Conservation (phyloP, 2,329 filamentous ascomycete species). For the Fusarium vanettenii region DNA sequence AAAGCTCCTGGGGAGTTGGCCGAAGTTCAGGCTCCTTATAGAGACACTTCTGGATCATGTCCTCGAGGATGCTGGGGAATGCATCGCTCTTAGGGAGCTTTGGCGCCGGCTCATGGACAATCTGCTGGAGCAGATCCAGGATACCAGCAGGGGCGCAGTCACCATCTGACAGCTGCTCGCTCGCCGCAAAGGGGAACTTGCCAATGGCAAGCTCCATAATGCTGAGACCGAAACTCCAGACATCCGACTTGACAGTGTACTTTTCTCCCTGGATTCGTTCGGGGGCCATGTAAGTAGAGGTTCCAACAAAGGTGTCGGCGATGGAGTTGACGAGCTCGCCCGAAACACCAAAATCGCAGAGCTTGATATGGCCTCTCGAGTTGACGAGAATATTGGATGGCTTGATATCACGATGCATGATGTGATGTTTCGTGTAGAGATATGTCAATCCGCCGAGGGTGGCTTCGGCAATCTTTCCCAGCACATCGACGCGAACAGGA, state of each 20-base stretch:
- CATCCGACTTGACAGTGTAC: slow-evolving; percentile 98
- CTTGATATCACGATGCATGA: slow-evolving; percentile 99
- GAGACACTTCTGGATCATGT: slow-evolving; percentile 97
- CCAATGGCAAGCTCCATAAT: slow-evolving; percentile 99
- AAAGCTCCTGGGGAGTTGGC: slow-evolving; percentile 93
- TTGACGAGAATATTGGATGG: slow-evolving; percentile 98
- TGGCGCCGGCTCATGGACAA: slow-evolving; percentile 95
- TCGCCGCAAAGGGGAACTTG: slow-evolving; percentile 91
- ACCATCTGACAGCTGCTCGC: slow-evolving; percentile 75
- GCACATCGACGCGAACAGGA: slow-evolving; percentile 92
- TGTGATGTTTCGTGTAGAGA: slow-evolving; percentile 93
- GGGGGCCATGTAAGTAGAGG: slow-evolving; percentile 98
- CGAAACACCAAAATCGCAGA: slow-evolving; percentile 99
- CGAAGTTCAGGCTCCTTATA: slow-evolving; percentile 89
- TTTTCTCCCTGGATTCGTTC: slow-evolving; percentile 97
- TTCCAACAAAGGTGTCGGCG: slow-evolving; percentile 97
- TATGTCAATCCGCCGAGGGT: slow-evolving; percentile 94
- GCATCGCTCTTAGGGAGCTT: slow-evolving; percentile 96
- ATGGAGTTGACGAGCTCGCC: slow-evolving; percentile 98
- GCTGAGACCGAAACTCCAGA: slow-evolving; percentile 96
- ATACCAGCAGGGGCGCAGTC: slow-evolving; percentile 93
- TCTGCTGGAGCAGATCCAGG: slow-evolving; percentile 94
- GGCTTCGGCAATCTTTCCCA: slow-evolving; percentile 97
- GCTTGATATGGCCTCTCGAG: slow-evolving; percentile 92
- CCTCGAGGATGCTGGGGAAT: slow-evolving; percentile 93